These are phyloP conservation scores for Aspergillus ustus DNA, from an alignment of 2,329 filamentous ascomycete genomes.

Conservation along the genomic window DNA sequence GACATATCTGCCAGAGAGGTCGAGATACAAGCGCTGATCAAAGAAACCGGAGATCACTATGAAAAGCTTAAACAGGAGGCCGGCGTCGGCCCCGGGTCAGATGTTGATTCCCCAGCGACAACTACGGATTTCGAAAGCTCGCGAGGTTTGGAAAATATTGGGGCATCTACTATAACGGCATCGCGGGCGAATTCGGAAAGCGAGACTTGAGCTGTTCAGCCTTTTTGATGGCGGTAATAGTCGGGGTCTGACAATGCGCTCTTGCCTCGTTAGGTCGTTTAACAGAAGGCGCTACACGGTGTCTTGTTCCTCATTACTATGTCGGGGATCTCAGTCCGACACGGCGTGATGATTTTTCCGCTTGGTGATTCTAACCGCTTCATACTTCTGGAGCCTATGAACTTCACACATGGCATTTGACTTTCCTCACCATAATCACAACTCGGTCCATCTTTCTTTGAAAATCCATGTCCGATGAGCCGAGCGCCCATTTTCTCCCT, in stretches of 20 bases:
- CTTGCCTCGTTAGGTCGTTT: background rate
- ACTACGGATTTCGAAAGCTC: conserved; percentile 34
- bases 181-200: conserved; percentile 32
- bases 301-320: background rate
- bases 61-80: conserved; percentile 58
- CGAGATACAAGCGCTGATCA: conserved; percentile 79
- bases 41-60: conserved; percentile 77
- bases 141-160: conserved; percentile 45
- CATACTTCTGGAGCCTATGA: background rate
- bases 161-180: conserved; percentile 34
- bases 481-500: conserved; percentile 36
- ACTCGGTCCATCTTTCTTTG: background rate
- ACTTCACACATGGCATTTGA: background rate
- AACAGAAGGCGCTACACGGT: conserved; percentile 11
- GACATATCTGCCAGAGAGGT: conserved; percentile 71
- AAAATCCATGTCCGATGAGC: conserved; percentile 31
- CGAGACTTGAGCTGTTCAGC: conserved; percentile 19
- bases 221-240: background rate
- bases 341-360: background rate
- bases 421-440: background rate
- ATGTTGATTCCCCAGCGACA: conserved; percentile 29
- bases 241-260: background rate
- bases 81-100: conserved; percentile 33
- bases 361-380: background rate
- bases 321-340: background rate